Evolutionary conservation across 2,329 filamentous ascomycete genomes (phyloP).

Genomic region (Penicillium sp.): DNA sequence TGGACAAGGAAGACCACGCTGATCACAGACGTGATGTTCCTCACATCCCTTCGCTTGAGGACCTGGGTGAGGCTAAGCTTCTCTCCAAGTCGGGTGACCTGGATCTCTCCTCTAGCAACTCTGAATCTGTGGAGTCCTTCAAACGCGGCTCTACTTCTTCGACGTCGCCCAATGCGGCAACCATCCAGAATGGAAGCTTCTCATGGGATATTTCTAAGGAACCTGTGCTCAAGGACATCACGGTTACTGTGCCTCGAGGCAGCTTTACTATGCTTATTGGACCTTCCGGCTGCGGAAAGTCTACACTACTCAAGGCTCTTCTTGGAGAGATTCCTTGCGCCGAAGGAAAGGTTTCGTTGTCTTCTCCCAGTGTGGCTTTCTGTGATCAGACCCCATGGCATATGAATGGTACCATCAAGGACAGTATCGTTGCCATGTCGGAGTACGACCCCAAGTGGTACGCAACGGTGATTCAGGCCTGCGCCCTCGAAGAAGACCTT

Average conservation of each 20-base stretch:
- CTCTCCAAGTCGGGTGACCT: constrained; percentile 23
- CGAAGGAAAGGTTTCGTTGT: constrained; percentile 34
- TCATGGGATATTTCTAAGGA: constrained; percentile 47
- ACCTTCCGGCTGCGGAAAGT: constrained; percentile 55
- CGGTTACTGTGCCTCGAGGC: constrained; percentile 40
- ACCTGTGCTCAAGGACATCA: constrained; percentile 43
- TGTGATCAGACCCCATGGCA: constrained; percentile 45
- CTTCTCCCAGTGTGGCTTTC: constrained; percentile 37
- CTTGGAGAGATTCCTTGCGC: constrained; percentile 44
- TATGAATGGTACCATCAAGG: constrained; percentile 42
- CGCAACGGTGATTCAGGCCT: constrained; percentile 35
- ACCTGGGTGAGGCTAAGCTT: constrained; percentile 20
- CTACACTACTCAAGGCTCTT: constrained; percentile 48
- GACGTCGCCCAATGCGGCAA: constrained; percentile 30
- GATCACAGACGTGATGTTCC: constrained; percentile 24
- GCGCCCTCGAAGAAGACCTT: constrained; percentile 41
- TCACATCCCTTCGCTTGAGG: constrained; percentile 12
- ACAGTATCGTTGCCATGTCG: constrained; percentile 41
- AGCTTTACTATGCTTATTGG: constrained; percentile 51
- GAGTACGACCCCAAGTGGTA: constrained; percentile 40
- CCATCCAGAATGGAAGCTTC: constrained; percentile 48
- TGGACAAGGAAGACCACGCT: constrained; percentile 34
- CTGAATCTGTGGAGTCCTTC: constrained; percentile 23
- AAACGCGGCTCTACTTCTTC: constrained; percentile 16
- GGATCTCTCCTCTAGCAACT: constrained; percentile 23